Conservation (phyloP, 192 early-diverging fungal species). For the Diversispora eburnea region DNA sequence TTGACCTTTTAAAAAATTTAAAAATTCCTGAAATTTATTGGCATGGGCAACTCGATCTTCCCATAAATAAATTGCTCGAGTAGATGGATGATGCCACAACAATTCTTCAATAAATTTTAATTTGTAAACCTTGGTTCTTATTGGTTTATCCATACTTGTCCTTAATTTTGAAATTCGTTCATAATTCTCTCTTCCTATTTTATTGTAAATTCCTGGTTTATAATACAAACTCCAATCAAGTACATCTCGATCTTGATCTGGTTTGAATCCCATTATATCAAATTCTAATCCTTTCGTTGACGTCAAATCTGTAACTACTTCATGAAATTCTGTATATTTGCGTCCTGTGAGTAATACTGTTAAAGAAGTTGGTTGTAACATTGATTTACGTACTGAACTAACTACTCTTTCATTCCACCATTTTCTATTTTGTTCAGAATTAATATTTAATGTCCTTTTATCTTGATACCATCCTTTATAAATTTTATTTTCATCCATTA, state of each 20-base stretch:
- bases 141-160: background rate
- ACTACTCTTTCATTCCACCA: conserved; percentile 6
- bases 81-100: background rate
- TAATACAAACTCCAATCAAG: conserved; percentile 1
- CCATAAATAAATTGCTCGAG: conserved; percentile 5
- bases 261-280: conserved; percentile 10
- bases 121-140: background rate
- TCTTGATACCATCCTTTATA: conserved; percentile 15
- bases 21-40: background rate
- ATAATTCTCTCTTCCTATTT: background rate
- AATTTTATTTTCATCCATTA: background rate
- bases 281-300: background rate
- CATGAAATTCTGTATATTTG: background rate
- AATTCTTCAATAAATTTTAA: background rate
- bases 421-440: background rate
- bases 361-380: background rate
- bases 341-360: conserved; percentile 8
- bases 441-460: background rate
- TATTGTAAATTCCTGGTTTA: background rate
- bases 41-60: background rate
- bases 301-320: background rate
- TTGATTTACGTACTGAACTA: background rate
- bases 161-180: background rate
- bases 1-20: background rate
- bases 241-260: background rate